These are phyloP conservation scores for Adansonia gregorii DNA, from an alignment of 441 rosid genomes.

Conservation along the genomic window DNA sequence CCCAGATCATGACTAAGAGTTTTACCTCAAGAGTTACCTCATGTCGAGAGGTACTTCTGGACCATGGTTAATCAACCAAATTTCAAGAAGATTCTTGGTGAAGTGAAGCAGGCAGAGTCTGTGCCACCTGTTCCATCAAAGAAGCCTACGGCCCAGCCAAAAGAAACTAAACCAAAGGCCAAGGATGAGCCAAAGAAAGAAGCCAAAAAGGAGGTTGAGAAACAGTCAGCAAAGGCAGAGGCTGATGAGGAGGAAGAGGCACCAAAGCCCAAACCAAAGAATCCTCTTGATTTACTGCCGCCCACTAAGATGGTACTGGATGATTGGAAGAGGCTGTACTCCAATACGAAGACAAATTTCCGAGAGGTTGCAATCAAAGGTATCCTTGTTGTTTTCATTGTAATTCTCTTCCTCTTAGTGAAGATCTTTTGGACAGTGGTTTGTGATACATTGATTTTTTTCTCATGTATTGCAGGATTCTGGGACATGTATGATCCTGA, in stretches of 20 bases:
- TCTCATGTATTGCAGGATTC: not conserved
- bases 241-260: slow-evolving; percentile 67
- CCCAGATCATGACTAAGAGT: slow-evolving; percentile 60
- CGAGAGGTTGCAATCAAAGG: slow-evolving; percentile 96
- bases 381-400: slow-evolving; percentile 27
- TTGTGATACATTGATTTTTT: not conserved
- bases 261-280: slow-evolving; percentile 91
- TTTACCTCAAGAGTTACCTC: slow-evolving; percentile 82
- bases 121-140: slow-evolving; percentile 59
- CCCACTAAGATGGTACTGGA: slow-evolving; percentile 91
- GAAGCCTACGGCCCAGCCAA: slow-evolving; percentile 62
- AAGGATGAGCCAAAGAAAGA: slow-evolving; percentile 72
- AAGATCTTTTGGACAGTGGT: not conserved
- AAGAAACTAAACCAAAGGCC: slow-evolving; percentile 60
- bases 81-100: slow-evolving; percentile 77
- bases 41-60: slow-evolving; percentile 98
- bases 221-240: slow-evolving; percentile 53
- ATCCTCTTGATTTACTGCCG: slow-evolving; percentile 89
- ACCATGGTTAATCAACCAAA: slow-evolving; percentile 87
- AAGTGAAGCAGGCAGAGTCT: slow-evolving; percentile 69
- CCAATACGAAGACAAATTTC: slow-evolving; percentile 91
- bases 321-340: slow-evolving; percentile 99
- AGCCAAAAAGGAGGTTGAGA: slow-evolving; percentile 55
- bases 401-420: not conserved
- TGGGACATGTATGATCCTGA: too few relatives aligned